Percentiles rank a stretch among this genome's conserved stretches.
Conservation (phyloP, 208 protist species). For the Leishmania arabica region DNA sequence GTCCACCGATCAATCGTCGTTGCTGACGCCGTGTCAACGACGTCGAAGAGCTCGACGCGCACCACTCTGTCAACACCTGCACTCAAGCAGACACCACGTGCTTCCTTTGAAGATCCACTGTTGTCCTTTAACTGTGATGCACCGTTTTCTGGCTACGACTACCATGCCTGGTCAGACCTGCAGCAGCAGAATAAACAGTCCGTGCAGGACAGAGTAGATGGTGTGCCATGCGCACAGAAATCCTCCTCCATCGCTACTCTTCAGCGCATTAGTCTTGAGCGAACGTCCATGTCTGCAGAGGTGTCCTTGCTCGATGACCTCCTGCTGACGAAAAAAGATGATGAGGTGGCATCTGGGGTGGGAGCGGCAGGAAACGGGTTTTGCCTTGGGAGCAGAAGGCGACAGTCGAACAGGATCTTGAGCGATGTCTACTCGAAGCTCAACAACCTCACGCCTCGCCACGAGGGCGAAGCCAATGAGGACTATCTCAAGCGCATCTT, state of each 20-base stretch:
- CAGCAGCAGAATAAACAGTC: constrained; percentile 5
- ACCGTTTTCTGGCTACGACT: constrained; percentile 26
- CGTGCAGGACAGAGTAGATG: background rate
- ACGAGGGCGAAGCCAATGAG: constrained; percentile 8
- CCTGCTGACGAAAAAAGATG: constrained; percentile 3
- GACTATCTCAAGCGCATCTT: constrained; percentile 33
- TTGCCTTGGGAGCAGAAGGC: constrained; percentile 29
- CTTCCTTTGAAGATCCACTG: background rate
- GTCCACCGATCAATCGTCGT: background rate
- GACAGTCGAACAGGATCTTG: constrained; percentile 38
- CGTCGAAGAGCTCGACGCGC: background rate
- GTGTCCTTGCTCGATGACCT: constrained; percentile 24
- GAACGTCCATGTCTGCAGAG: constrained; percentile 20
- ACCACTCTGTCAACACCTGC: background rate
- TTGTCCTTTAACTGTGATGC: constrained; percentile 1
- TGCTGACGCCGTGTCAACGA: background rate
- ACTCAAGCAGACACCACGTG: background rate
- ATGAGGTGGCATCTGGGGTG: background rate
- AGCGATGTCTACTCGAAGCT: constrained; percentile 38
- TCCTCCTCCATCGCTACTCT: constrained; percentile 37
- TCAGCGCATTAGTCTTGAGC: constrained; percentile 38
- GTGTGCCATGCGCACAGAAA: constrained; percentile 15
- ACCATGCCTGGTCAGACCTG: constrained; percentile 18
- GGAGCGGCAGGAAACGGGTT: constrained; percentile 5
- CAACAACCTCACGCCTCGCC: constrained; percentile 16